These are phyloP conservation scores for Suillus alpinus DNA, from an alignment of 768 basidiomycete species.

Conservation along the genomic window DNA sequence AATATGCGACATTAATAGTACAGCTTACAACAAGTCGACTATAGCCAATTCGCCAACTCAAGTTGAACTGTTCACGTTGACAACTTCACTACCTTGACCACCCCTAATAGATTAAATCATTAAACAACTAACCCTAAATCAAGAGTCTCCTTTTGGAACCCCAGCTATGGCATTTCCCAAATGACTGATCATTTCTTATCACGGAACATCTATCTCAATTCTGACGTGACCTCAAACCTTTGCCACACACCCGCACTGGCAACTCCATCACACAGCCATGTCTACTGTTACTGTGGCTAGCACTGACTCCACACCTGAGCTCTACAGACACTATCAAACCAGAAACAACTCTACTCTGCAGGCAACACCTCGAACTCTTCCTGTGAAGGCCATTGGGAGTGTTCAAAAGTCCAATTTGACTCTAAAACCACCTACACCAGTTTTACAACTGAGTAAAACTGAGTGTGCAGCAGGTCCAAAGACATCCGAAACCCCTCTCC, in stretches of 20 bases:
- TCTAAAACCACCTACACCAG: neutral
- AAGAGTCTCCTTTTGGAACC: neutral
- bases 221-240: neutral
- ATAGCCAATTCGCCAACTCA: too few species aligned
- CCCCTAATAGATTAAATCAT: too few species aligned
- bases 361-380: neutral
- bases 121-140: neutral
- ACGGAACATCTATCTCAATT: neutral
- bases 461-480: neutral
- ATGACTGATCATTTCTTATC: neutral
- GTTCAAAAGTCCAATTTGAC: neutral
- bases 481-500: neutral
- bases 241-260: neutral
- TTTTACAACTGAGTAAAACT: neutral
- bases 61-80: too few species aligned
- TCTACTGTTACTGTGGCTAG: neutral
- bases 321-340: neutral
- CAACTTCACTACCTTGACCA: too few species aligned
- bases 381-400: neutral
- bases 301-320: neutral
- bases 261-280: neutral
- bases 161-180: neutral
- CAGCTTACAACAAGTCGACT: too few species aligned
- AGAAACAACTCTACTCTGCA: neutral
- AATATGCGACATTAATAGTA: too few species aligned